phyloP scores from a whole-genome alignment of 139 green algal genomes.

The Axilococcus clingmanii region DNA sequence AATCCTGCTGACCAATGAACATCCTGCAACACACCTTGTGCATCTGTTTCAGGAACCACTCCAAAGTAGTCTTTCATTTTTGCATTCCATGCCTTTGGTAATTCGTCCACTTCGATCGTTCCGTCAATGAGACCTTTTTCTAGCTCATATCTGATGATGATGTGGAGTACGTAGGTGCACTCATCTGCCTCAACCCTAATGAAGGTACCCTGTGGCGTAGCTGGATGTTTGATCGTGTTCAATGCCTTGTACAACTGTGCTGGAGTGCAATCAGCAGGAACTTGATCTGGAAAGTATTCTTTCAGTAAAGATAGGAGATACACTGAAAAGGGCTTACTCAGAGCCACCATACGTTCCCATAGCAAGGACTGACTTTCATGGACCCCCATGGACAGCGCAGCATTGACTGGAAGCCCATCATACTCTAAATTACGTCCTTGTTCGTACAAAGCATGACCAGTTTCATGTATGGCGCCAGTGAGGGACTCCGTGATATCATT shows the following conservation, averaged over 20 bases:
- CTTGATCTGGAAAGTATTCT: conserved; percentile 33
- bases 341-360: conserved; percentile 84
- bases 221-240: conserved; percentile 59
- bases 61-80: conserved; percentile 17
- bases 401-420: conserved; percentile 65
- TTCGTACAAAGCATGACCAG: conserved; percentile 84
- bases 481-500: conserved; percentile 67
- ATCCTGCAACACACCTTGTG: conserved; percentile 75
- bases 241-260: conserved; percentile 56
- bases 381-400: conserved; percentile 56
- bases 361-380: conserved; percentile 84
- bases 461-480: conserved; percentile 56
- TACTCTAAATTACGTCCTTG: conserved; percentile 70
- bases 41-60: conserved; percentile 39
- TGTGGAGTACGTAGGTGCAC: conserved; percentile 81
- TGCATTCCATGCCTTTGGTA: conserved; percentile 53
- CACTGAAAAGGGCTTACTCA: conserved; percentile 45
- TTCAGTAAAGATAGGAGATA: conserved; percentile 41
- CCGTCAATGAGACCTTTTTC: conserved; percentile 73
- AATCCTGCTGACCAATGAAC: conserved; percentile 65
- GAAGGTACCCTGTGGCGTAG: too few relatives aligned
- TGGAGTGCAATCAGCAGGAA: conserved; percentile 24
- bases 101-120: conserved; percentile 45
- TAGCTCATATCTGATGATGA: conserved; percentile 78
- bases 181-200: conserved; percentile 88